phyloP scores from a whole-genome alignment of 768 basidiomycete genomes.

The Boletus pseudopeckii region DNA sequence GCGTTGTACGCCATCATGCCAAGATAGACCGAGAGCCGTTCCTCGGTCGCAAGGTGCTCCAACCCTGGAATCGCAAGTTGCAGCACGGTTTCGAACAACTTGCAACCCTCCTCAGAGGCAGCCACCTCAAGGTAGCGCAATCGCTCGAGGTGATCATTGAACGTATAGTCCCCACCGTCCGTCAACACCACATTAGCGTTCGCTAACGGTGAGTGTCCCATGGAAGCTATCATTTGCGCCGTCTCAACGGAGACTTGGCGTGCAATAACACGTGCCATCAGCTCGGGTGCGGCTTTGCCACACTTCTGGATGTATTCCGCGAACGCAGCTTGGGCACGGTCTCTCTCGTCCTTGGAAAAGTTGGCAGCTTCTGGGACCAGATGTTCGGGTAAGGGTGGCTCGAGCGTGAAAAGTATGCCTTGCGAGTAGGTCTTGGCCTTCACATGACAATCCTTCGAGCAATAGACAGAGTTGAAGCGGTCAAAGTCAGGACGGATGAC shows the following conservation, averaged over 20 bases:
- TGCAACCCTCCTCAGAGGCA: slow-evolving; percentile 46
- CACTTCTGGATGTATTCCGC: slow-evolving; percentile 52
- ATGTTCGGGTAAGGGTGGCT: slow-evolving; percentile 52
- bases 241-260: slow-evolving; percentile 67
- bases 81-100: slow-evolving; percentile 53
- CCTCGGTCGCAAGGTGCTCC: slow-evolving; percentile 65
- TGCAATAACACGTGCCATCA: slow-evolving; percentile 70
- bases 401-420: slow-evolving; percentile 66
- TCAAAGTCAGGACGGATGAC: slow-evolving; percentile 48
- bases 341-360: slow-evolving; percentile 42
- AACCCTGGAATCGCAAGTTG: slow-evolving; percentile 64
- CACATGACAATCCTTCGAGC: slow-evolving; percentile 64
- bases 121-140: slow-evolving; percentile 62
- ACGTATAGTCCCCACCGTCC: slow-evolving; percentile 51
- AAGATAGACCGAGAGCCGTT: slow-evolving; percentile 54
- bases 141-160: slow-evolving; percentile 77
- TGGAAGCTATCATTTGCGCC: slow-evolving; percentile 45
- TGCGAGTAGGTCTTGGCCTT: slow-evolving; percentile 58
- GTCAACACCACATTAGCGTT: slow-evolving; percentile 29
- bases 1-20: slow-evolving; percentile 78
- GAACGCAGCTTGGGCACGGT: slow-evolving; percentile 58
- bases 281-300: slow-evolving; percentile 44
- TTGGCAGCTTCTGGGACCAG: slow-evolving; percentile 33
- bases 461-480: slow-evolving; percentile 60
- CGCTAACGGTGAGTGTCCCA: slow-evolving; percentile 11